Evolutionary conservation across 2,329 filamentous ascomycete genomes (phyloP).

Genomic region (Epichloe brachyelytri): DNA sequence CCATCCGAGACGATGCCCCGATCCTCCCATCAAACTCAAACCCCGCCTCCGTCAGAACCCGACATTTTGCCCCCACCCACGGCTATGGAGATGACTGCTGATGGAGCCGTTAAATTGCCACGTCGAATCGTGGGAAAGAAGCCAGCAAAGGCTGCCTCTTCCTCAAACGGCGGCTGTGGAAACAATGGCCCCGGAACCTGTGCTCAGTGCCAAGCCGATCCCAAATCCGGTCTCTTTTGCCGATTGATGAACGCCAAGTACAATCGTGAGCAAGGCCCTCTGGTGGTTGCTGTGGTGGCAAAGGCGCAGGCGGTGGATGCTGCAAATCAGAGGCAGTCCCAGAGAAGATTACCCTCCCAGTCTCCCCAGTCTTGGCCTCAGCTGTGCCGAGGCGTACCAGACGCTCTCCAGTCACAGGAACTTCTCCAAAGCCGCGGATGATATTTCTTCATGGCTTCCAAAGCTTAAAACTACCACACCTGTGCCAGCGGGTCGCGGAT

Average conservation of each 20-base stretch:
- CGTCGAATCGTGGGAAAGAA: slow-evolving; percentile 18
- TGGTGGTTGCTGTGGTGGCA: slow-evolving; percentile 47
- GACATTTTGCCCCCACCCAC: slow-evolving; percentile 39
- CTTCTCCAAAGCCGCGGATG: slow-evolving; percentile 60
- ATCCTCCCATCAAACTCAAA: slow-evolving; percentile 36
- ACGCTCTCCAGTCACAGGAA: slow-evolving; percentile 65
- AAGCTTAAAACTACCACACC: slow-evolving; percentile 50
- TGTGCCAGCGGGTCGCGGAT: slow-evolving; percentile 11
- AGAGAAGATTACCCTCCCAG: slow-evolving; percentile 23
- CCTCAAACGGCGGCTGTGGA: slow-evolving; percentile 33
- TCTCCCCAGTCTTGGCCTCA: slow-evolving; percentile 44
- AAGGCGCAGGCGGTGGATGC: slow-evolving; percentile 46
- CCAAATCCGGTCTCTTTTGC: slow-evolving; percentile 72
- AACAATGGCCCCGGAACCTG: slow-evolving; percentile 66
- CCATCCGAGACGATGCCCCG: slow-evolving; percentile 27
- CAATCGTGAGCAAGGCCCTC: slow-evolving; percentile 26
- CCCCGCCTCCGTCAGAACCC: slow-evolving; percentile 47
- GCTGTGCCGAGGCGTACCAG: slow-evolving; percentile 67
- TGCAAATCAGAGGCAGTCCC: slow-evolving; percentile 35
- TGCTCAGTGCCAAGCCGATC: slow-evolving; percentile 63
- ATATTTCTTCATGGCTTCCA: slow-evolving; percentile 64
- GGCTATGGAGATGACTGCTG: slow-evolving; percentile 46
- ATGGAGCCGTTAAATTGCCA: slow-evolving; percentile 48
- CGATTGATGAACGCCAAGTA: slow-evolving; percentile 62
- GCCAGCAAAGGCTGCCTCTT: slow-evolving; percentile 14